phyloP scores from a whole-genome alignment of 345 rosid species.

The Eutrema japonicum region DNA sequence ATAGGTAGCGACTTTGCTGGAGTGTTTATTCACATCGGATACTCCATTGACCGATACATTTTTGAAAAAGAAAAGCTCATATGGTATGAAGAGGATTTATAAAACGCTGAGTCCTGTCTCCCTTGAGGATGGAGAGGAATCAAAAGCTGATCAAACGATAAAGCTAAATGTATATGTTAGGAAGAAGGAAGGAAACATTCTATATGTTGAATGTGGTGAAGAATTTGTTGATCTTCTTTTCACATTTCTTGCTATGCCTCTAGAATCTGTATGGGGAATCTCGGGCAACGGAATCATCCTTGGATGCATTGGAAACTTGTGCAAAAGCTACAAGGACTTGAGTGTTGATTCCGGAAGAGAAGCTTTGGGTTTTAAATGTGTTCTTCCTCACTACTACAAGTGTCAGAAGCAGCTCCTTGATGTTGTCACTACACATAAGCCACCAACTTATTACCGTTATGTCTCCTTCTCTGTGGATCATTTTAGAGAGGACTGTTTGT shows the following conservation, averaged over 20 bases:
- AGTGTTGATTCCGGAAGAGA: conserved; percentile 5
- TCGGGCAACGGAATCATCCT: neutral
- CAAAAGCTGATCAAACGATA: conserved; percentile 18
- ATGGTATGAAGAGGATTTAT: neutral
- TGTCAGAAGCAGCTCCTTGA: conserved; percentile 14
- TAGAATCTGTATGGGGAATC: neutral
- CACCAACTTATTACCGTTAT: conserved; percentile 21
- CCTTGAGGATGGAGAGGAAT: neutral
- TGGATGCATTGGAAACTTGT: neutral
- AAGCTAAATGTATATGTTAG: conserved; percentile 1
- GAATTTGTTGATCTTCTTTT: conserved; percentile 32
- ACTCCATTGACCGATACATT: conserved; percentile 35
- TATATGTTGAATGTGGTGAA: conserved; percentile 19
- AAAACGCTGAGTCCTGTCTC: neutral
- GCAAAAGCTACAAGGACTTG: conserved; percentile 6
- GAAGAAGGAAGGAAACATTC: neutral
- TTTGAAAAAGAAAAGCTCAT: conserved; percentile 24
- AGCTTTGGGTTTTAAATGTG: conserved; percentile 3
- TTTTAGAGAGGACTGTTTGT: conserved; percentile 17
- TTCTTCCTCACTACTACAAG: conserved; percentile 17
- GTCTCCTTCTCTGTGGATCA: conserved; percentile 24
- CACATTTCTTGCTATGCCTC: conserved; percentile 8
- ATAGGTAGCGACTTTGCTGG: conserved; percentile 20
- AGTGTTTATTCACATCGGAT: conserved; percentile 26
- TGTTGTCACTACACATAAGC: conserved; percentile 3